phyloP scores from a whole-genome alignment of 495 filamentous ascomycete genomes.

The Xylaria venustula region DNA sequence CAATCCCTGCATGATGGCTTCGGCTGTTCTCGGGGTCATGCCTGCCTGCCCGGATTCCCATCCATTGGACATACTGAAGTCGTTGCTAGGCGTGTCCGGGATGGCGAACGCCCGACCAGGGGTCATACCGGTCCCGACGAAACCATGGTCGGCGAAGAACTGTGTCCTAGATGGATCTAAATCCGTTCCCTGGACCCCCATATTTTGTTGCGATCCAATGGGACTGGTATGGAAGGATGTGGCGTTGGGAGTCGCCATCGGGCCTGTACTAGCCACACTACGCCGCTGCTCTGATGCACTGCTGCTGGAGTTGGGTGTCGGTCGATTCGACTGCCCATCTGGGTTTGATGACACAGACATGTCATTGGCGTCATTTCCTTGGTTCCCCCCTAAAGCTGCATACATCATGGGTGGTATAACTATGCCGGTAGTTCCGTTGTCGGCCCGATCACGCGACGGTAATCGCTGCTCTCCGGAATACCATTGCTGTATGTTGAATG shows the following conservation, averaged over 20 bases:
- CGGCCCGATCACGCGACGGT: conserved; percentile 33
- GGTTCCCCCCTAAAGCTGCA: conserved; percentile 25
- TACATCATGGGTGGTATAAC: conserved; percentile 29
- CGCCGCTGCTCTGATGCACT: conserved; percentile 41
- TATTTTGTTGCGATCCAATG: conserved; percentile 34
- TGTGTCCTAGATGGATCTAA: conserved; percentile 26
- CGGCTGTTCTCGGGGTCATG: conserved; percentile 47
- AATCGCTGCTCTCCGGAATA: conserved; percentile 33
- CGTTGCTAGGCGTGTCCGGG: conserved; percentile 32
- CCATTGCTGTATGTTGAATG: conserved; percentile 29
- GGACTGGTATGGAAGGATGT: conserved; percentile 49
- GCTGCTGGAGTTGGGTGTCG: conserved; percentile 55
- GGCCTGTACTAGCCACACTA: conserved; percentile 24
- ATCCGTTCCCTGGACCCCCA: conserved; percentile 30
- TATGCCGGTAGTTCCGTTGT: conserved; percentile 26
- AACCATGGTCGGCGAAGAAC: conserved; percentile 36
- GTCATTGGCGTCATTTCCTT: conserved; percentile 38
- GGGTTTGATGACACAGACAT: conserved; percentile 37
- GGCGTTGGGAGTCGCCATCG: conserved; percentile 30
- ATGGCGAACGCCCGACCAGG: conserved; percentile 28
- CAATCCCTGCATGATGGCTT: conserved; percentile 50
- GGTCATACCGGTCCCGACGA: conserved; percentile 32
- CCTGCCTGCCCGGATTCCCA: conserved; percentile 39
- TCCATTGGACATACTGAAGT: conserved; percentile 36
- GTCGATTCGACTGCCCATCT: conserved; percentile 42